Base-by-base conservation (phyloP, 2,329 filamentous ascomycete genomes). In the Pezicula rhizophila region DNA sequence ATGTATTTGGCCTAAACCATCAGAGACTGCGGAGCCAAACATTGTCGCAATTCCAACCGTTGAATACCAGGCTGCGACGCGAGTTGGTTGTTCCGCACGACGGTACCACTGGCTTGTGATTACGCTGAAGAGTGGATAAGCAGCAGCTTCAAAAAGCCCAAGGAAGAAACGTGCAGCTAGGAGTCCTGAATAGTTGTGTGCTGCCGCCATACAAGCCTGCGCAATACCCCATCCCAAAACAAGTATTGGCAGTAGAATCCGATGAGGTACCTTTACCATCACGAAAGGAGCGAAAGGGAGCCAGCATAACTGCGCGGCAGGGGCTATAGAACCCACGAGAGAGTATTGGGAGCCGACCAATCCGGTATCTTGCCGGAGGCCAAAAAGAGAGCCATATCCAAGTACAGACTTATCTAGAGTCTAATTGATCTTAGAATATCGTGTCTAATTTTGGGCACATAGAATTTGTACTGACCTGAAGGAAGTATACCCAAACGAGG, bases 141-240 rank as follows among this genome's bases (percentile, higher is more conserved):
- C 60, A 65, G 82, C 85, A 17, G 80, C 80, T 70, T 89, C 83
- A 51, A 84, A 84, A 1, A 87, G 38, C 5, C 91, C 91, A 1
- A 96, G 76, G 65, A 96, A 91, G 73, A 95, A 96, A 37, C 89
- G 80, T 3, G 87, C 88, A 0, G 82, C 77, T 44, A 96, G 74
- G 23, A 96, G 72, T 1, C 89, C 88, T 33, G 75, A 71, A 68
- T 90, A 96, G 63, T 79, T 95, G 26, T 50, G 52, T 31, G 54
- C 61, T 4, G 65, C 70, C 2, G 71, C 71, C 72, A 75, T 75
- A 23, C 61, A 64, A 1, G 72, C 60, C 54, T 75, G 71, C 7
- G 73, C 68, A 47, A 73, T 66, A 3, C 73, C 73, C 73, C 73
- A 76, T 12, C 72, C 73, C 3, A 76, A 59, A 35, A 68, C 62